These are phyloP conservation scores for Botrytis porri DNA, from an alignment of 2,329 filamentous ascomycete genomes.

Conservation along the genomic window DNA sequence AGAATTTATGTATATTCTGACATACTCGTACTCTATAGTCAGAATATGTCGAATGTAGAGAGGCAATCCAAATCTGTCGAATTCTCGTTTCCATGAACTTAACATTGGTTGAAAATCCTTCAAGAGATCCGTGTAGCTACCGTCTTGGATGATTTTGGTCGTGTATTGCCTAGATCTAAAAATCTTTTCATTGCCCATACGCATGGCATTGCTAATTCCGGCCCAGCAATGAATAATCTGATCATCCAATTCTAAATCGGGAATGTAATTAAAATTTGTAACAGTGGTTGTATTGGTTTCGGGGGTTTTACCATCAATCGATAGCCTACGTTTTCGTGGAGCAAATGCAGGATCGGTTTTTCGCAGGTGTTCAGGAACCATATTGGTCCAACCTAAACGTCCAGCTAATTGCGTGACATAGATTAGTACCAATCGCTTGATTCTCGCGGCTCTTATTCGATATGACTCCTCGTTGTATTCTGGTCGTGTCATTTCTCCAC, in stretches of 20 bases:
- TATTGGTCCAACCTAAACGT: slow-evolving; percentile 86
- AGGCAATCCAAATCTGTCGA: slow-evolving; percentile 71
- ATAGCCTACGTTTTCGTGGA: slow-evolving; percentile 40
- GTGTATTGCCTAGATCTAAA: slow-evolving; percentile 88
- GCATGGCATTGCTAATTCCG: slow-evolving; percentile 88
- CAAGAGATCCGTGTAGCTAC: slow-evolving; percentile 77
- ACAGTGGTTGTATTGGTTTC: slow-evolving; percentile 56
- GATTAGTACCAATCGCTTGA: slow-evolving; percentile 82
- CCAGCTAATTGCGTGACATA: slow-evolving; percentile 94
- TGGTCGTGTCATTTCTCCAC: slow-evolving; percentile 56
- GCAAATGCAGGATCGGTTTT: slow-evolving; percentile 56
- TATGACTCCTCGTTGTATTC: slow-evolving; percentile 74
- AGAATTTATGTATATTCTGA: slow-evolving; percentile 91
- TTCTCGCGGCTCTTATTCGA: slow-evolving; percentile 72
- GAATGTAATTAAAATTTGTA: slow-evolving; percentile 63
- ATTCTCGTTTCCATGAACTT: slow-evolving; percentile 74
- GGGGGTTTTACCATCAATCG: slow-evolving; percentile 57
- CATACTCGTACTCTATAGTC: slow-evolving; percentile 93
- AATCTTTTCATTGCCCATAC: slow-evolving; percentile 81
- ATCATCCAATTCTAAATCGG: slow-evolving; percentile 63
- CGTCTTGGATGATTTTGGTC: slow-evolving; percentile 81
- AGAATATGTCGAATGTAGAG: slow-evolving; percentile 71
- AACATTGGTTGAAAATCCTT: slow-evolving; percentile 79
- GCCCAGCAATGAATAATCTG: slow-evolving; percentile 87
- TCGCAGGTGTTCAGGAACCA: slow-evolving; percentile 72